Evolutionary conservation across 1,284 basidiomycete genomes (phyloP), one percentile per base, ranked within the genome.

Genomic region (Cryptococcus neoformans): DNA sequence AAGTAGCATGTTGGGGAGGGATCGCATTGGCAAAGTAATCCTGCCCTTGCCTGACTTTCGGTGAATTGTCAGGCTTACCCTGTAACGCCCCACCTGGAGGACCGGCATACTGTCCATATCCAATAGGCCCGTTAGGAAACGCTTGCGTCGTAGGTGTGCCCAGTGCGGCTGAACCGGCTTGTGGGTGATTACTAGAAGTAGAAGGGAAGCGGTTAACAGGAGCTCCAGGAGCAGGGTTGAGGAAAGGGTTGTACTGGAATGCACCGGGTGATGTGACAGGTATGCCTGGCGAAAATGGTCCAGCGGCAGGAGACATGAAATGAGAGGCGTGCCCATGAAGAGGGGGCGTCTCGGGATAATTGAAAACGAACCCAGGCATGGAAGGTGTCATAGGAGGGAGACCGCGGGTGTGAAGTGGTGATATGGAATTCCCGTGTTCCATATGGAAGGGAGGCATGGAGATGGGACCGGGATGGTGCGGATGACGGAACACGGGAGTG

Each of bases 321-420:
- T 70, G 68, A 10, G 77, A 60, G 1, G 69, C 67, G 49, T 70
- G 70, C 9, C 74, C 49, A 4, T 28, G 28, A 28, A 28, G 28
- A 10, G 74, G 73, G 6, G 78, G 78, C 1, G 78, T 79, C 35
- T 74, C 70, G 2, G 77, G 76, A 48, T 72, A 74, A 50, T 76
- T 72, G 64, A 79, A 78, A 5, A 76, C 73, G 56, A 77, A 79
- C 10, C 76, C 73, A 4, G 78, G 78, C 78, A 79, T 79, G 3
- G 70, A 73, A 6, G 78, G 78, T 4, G 78, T 79, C 76, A 79
- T 77, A 5, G 77, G 73, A 9, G 78, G 75, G 35, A 79, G 62
- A 16, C 67, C 69, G 12, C 76, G 58, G 0, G 64, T 69, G 37
- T 73, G 72, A n/a, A 75, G 51, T 0, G 76, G 76, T 9, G 67